Percentiles rank a stretch among this genome's conserved stretches.
These are phyloP conservation scores for Ustilago trichophora DNA, from an alignment of 1,284 basidiomycete genomes.

Conservation along the genomic window DNA sequence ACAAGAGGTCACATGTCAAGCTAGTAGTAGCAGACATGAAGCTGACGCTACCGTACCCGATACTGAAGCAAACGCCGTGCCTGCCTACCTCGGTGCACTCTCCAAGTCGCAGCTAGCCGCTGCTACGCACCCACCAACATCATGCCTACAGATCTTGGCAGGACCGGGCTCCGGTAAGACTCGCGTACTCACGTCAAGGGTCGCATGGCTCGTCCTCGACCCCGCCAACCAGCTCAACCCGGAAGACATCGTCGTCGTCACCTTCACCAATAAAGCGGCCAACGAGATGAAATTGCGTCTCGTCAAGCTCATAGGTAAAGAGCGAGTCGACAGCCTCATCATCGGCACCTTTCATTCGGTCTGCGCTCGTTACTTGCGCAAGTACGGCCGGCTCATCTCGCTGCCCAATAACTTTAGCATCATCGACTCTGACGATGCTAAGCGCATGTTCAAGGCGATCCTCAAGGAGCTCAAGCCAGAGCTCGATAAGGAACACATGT, in stretches of 20 bases:
- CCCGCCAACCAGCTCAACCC: slow-evolving; percentile 49
- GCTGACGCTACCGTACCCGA: background rate
- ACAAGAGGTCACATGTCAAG: background rate
- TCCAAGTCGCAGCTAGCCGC: slow-evolving; percentile 56
- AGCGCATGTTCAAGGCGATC: slow-evolving; percentile 76
- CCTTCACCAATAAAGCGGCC: slow-evolving; percentile 80
- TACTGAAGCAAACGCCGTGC: background rate
- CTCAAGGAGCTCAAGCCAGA: slow-evolving; percentile 73
- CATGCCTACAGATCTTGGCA: slow-evolving; percentile 62
- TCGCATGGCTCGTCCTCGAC: slow-evolving; percentile 60
- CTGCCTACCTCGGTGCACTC: slow-evolving; percentile 41
- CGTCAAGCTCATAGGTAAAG: slow-evolving; percentile 76
- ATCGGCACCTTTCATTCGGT: slow-evolving; percentile 82
- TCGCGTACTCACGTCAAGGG: slow-evolving; percentile 60
- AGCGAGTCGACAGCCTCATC: slow-evolving; percentile 73
- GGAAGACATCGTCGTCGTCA: slow-evolving; percentile 64
- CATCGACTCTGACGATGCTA: slow-evolving; percentile 80
- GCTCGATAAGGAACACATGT: slow-evolving; percentile 69
- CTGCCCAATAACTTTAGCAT: slow-evolving; percentile 82
- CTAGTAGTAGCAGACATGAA: slow-evolving; percentile 1
- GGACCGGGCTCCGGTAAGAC: slow-evolving; percentile 66
- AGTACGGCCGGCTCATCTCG: slow-evolving; percentile 74
- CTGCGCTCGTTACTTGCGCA: slow-evolving; percentile 77
- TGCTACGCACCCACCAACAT: slow-evolving; percentile 50
- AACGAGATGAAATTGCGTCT: slow-evolving; percentile 85